A percentile compares a stretch with the other conserved stretches of the same genome.
Evolutionary conservation across 139 green algal genomes (phyloP).

Genomic region (Coelastrella sp.): DNA sequence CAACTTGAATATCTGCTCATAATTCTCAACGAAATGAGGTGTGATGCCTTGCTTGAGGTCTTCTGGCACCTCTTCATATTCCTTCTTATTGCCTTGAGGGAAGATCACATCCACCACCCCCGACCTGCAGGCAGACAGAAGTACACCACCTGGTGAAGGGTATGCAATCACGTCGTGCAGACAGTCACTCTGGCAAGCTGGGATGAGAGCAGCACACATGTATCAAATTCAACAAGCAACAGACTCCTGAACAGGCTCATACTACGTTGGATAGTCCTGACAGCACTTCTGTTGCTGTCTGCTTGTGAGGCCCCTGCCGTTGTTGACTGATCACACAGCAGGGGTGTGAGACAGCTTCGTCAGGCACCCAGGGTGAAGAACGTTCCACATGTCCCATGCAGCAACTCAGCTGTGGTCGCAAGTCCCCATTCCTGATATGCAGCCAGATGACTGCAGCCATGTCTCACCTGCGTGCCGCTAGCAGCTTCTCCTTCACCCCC

Average conservation of each 20-base stretch:
- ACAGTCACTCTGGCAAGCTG: background rate
- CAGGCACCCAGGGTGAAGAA: no score
- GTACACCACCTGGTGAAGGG: background rate
- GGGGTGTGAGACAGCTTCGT: no score
- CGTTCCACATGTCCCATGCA: no score
- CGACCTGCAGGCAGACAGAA: constrained; percentile 38
- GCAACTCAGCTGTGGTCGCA: background rate
- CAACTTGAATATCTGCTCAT: constrained; percentile 89
- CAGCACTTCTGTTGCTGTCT: no score
- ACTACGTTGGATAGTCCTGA: no score
- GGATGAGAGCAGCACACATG: background rate
- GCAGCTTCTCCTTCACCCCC: constrained; percentile 96
- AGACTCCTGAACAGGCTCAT: no score
- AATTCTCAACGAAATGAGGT: constrained; percentile 87
- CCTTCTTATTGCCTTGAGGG: constrained; percentile 88
- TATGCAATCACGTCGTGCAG: background rate
- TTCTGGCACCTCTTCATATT: constrained; percentile 93
- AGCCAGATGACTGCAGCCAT: background rate
- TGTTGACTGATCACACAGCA: no score
- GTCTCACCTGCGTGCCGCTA: constrained; percentile 79
- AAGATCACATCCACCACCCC: constrained; percentile 82
- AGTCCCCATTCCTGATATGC: background rate
- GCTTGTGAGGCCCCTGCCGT: no score
- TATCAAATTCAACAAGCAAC: no score
- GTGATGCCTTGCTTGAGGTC: constrained; percentile 89